phyloP scores from a whole-genome alignment of 2,329 filamentous ascomycete genomes.

The Phialophora macrospora region DNA sequence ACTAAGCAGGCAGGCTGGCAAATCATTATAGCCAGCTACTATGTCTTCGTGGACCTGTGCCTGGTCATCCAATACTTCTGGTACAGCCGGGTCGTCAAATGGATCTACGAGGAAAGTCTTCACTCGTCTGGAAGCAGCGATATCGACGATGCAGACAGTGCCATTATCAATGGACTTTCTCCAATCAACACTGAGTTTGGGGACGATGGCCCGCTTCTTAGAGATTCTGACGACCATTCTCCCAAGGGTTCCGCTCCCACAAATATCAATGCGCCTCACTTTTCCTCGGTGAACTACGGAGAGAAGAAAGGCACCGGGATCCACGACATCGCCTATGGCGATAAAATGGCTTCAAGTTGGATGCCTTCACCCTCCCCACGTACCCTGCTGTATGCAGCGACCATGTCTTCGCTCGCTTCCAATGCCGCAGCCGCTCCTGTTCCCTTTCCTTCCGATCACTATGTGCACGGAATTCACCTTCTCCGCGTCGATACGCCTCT shows the following conservation, averaged over 20 bases:
- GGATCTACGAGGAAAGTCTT: slow-evolving; percentile 46
- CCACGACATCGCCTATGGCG: slow-evolving; percentile 13
- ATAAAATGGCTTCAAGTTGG: slow-evolving; percentile 34
- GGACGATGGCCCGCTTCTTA: slow-evolving; percentile 20
- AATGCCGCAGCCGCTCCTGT: slow-evolving; percentile 48
- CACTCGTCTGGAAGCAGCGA: slow-evolving; percentile 39
- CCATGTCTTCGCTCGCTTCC: slow-evolving; percentile 52
- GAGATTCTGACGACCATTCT: slow-evolving; percentile 22
- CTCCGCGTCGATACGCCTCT: slow-evolving; percentile 41
- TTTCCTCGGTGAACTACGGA: slow-evolving; percentile 35
- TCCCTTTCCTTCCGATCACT: slow-evolving; percentile 28
- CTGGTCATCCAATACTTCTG: slow-evolving; percentile 68
- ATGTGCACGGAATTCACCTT: slow-evolving; percentile 38
- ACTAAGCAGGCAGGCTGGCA: slow-evolving; percentile 70
- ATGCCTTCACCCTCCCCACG: slow-evolving; percentile 46
- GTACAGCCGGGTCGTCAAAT: slow-evolving; percentile 64
- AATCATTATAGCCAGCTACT: slow-evolving; percentile 67
- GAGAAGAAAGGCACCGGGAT: slow-evolving; percentile 33
- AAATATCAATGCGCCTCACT: slow-evolving; percentile 30
- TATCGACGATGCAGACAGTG: slow-evolving; percentile 41
- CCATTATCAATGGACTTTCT: slow-evolving; percentile 47
- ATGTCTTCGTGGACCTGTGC: slow-evolving; percentile 67
- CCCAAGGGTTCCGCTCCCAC: slow-evolving; percentile 27
- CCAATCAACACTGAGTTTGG: slow-evolving; percentile 44
- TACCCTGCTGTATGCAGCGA: slow-evolving; percentile 52